phyloP scores from a whole-genome alignment of 2,329 filamentous ascomycete genomes.

The Cercospora zeae-maydis region DNA sequence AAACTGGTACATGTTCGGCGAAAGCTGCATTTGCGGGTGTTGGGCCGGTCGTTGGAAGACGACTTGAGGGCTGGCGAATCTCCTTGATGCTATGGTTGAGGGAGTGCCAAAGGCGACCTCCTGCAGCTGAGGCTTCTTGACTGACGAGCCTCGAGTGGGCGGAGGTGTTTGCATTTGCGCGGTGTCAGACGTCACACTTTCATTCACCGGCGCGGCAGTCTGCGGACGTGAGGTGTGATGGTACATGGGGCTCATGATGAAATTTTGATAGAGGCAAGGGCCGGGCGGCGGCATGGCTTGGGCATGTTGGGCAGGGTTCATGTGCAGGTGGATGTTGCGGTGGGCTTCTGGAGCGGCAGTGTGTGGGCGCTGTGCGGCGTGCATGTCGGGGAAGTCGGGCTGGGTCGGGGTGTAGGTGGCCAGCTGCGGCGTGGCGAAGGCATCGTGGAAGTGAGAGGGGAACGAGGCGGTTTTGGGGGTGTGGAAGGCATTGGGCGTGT shows the following conservation, averaged over 20 bases:
- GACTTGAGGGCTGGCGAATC: constrained; percentile 33
- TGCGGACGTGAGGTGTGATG: constrained; percentile 10
- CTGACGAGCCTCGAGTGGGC: constrained; percentile 55
- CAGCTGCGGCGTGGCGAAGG: constrained; percentile 49
- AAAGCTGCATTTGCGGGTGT: constrained; percentile 54
- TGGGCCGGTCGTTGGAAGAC: constrained; percentile 39
- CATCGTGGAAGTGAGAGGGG: constrained; percentile 49
- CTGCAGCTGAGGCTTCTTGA: constrained; percentile 45
- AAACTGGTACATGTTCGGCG: constrained; percentile 56
- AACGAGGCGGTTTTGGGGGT: constrained; percentile 45
- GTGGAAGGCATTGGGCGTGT: constrained; percentile 40
- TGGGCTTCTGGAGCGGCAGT: constrained; percentile 26
- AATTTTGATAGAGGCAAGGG: constrained; percentile 13
- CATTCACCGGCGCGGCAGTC: constrained; percentile 9
- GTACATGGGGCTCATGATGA: constrained; percentile 22
- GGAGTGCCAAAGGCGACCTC: constrained; percentile 43
- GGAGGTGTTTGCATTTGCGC: constrained; percentile 60
- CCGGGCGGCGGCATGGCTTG: constrained; percentile 21
- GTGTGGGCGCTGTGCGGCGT: constrained; percentile 28
- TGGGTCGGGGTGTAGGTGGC: constrained; percentile 38
- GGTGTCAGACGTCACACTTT: constrained; percentile 30
- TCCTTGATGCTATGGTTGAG: constrained; percentile 34
- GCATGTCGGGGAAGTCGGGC: constrained; percentile 28
- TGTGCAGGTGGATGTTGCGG: constrained; percentile 27
- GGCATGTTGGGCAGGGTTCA: constrained; percentile 12